Evolutionary conservation across 176 grass and related monocot genomes (phyloP), one percentile per base, ranked within the genome.

Genomic region (Lolium rigidum): DNA sequence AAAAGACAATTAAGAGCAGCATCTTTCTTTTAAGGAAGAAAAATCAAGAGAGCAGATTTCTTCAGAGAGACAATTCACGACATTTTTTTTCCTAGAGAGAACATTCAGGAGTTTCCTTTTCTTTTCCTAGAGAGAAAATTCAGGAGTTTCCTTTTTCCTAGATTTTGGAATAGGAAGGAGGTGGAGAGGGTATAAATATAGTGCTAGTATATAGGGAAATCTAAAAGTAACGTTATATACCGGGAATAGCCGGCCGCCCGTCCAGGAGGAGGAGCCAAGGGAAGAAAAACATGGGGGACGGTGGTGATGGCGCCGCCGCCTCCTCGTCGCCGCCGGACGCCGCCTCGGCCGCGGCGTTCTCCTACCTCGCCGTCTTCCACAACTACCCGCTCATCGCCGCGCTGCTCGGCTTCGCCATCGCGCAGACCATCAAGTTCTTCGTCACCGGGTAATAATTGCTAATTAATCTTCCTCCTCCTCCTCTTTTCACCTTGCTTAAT

Each of bases 341-440:
- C 24, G 43, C 70, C 4, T 4, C 20, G 2, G 20, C 70, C 20
- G 62, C 88, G 62, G 87, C 54, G 2, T 89, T 92, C 86, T 94
- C 88, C 51, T 90, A 89, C 77, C 70, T 92, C 85, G 88, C 90
- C 67, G 75, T 97, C 84, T 89, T 94, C 83, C 88, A 97, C 84
- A 97, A 97, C 84, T 97, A 87, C 80, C 95, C 95, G 26, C 90
- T 97, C 77, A 75, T 86, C 84, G 89, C 92, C 77, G 90, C 95
- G 66, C 16, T 97, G 69, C 87, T 97, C 65, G 90, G 92, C 15
- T 97, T 94, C 80, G 94, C 90, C 73, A 44, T 94, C 71, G 94
- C 94, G 61, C 94, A 97, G 86, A 88, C 94, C 77, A 89, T 82
- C 86, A 97, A 97, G 90, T 92, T 97, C 83, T 83, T 97, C 92